Base-by-base conservation (phyloP, 805 yeast genomes). In the Saccharomycopsis guyanensis region DNA sequence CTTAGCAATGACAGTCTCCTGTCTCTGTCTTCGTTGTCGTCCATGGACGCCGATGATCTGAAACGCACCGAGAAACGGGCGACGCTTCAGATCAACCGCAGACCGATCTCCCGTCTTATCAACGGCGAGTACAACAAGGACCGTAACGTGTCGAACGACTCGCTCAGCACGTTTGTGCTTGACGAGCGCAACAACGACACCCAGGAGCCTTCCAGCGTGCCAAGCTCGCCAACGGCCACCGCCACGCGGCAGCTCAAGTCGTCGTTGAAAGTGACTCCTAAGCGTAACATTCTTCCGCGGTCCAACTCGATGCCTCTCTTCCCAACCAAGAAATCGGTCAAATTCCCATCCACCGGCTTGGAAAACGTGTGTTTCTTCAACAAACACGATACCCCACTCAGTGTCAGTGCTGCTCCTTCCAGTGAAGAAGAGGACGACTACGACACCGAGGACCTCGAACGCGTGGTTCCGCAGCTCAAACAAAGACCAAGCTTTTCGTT, bases 311-410 rank as follows among this genome's bases (percentile, higher is more conserved):
- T 49, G 50, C 53, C 53, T 3, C 12, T 29, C 15, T 39, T 51
- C 4, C 13, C 46, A 10, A 5, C 20, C 7, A 51, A 48, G 35
- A 51, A 51, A 23, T 40, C 48, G 3, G 54, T 51, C 15, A 49
- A 40, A 16, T 51, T 51, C 29, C 47, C 49, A 13, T 32, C 42
- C n/a, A 47, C 32, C 20, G 52, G 45, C 13, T 33, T 51, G 22
- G 54, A 51, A 38, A 38, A 51, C 34, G 49, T 51, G n/a, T 33
- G 49, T 10, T 51, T 51, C 34, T 51, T 51, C 45, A 43, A 45
- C 16, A 48, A 49, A 36, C 29, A 46, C 29, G 54, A 49, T 19
- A 51, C 48, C 12, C 54, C 54, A 2, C 31, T 41, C 27, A 51
- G 53, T 32, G 54, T 51, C 3, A 38, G 50, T 22, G 45, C 45